Evolutionary conservation across 2,329 filamentous ascomycete species (phyloP).

Genomic region (Stagonosporopsis tanaceti): DNA sequence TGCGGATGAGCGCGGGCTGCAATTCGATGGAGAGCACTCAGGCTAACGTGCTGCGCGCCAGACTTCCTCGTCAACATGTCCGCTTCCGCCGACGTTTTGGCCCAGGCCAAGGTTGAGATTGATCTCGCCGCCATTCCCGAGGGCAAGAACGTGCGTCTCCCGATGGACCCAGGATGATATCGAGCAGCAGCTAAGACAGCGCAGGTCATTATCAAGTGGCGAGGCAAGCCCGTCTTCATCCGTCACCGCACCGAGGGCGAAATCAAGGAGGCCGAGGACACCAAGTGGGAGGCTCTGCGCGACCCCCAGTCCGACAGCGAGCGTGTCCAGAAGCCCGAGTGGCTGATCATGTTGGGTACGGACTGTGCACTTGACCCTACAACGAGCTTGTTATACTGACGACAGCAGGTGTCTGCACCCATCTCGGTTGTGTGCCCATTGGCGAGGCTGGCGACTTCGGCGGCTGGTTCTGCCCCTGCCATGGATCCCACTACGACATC

Average conservation of each 20-base stretch:
- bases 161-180: not conserved
- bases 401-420: conserved; percentile 88
- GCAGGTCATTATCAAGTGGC: conserved; percentile 99
- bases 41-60: conserved; percentile 56
- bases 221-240: conserved; percentile 99
- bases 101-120: conserved; percentile 99
- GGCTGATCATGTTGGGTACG: conserved; percentile 96
- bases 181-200: conserved; percentile 25
- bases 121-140: conserved; percentile 91
- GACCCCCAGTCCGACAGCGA: conserved; percentile 91
- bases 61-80: conserved; percentile 99
- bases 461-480: conserved; percentile 99
- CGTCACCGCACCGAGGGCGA: conserved; percentile 93
- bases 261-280: conserved; percentile 92
- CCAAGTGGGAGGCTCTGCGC: conserved; percentile 82
- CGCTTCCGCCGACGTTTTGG: conserved; percentile 95
- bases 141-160: conserved; percentile 90
- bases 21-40: conserved; percentile 34
- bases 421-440: conserved; percentile 98
- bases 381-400: conserved; percentile 32
- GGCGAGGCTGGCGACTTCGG: conserved; percentile 98
- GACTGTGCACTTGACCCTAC: not conserved
- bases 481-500: conserved; percentile 99
- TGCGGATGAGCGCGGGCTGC: conserved; percentile 35
- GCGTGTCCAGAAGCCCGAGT: conserved; percentile 97